Base-by-base conservation (phyloP, 2,329 filamentous ascomycete species). In the Cryphonectria carpinicola region DNA sequence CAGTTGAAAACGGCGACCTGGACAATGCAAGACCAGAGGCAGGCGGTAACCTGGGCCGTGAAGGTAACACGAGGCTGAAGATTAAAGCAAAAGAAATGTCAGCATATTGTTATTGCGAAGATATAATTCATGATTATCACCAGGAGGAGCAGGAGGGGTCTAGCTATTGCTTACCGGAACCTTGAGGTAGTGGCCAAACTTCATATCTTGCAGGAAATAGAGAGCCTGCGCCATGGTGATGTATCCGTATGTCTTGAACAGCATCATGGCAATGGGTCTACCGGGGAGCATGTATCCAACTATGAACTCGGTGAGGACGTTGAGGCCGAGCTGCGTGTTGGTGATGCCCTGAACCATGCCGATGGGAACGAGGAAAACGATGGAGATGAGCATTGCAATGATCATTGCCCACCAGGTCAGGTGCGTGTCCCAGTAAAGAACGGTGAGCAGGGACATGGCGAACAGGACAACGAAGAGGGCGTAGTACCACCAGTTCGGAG, bases 231-330 rank as follows among this genome's bases (percentile, higher is more conserved):
- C 78, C 83, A 85, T 84, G 65, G 79, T 82, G 65, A 85, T 84
- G 67, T 85, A 85, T 19, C 84, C 83, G 63, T 82, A 86, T 0
- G 82, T 84, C 75, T 86, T 86, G 80, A 87, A 86, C 54, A 86
- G 76, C 84, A 87, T 87, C 79, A 86, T 82, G 3, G 84, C 85
- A 68, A 87, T 80, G 1, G 85, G 85, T 6, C 79, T 78, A 10
- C 86, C 85, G 0, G 84, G 85, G 58, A 84, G 83, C 77, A 87
- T 85, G 74, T 87, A 87, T 3, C 85, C 85, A 37, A 84, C 78
- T 41, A 88, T 81, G 73, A 86, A 85, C 73, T 86, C 84, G 1
- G 83, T 84, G 63, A 86, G 78, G 41, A 87, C 84, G 69, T 87
- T 86, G 13, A 87, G 76, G 4, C 83, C 83, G 10, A 86, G 67